These are phyloP conservation scores for Chlamydomonas incerta DNA, from an alignment of 139 green algal genomes.

Conservation along the genomic window DNA sequence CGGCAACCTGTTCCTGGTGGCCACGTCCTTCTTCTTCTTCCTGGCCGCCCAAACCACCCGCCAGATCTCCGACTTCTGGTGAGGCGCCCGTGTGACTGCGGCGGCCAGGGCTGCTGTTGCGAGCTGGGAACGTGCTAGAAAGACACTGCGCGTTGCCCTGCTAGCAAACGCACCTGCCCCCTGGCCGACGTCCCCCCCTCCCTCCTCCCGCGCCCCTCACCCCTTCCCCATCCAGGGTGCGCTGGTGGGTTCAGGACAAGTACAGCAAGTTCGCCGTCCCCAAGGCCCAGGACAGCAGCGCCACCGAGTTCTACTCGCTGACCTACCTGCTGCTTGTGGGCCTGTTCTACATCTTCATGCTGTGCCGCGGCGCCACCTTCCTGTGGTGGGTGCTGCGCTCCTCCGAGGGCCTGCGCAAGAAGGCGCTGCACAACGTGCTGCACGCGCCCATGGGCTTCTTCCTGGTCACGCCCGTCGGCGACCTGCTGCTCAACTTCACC, in stretches of 20 bases:
- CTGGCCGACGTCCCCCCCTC: too few species aligned
- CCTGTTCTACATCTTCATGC: slow-evolving; percentile 62
- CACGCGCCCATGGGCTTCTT: slow-evolving; percentile 76
- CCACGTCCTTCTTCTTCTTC: slow-evolving; percentile 62
- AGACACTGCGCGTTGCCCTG: too few species aligned
- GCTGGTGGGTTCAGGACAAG: slow-evolving; percentile 42
- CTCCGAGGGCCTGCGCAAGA: slow-evolving; percentile 35
- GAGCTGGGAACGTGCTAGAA: too few species aligned
- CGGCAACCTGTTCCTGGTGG: slow-evolving; percentile 46
- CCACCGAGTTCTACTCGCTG: slow-evolving; percentile 56
- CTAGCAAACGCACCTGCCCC: too few species aligned
- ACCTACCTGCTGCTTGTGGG: slow-evolving; percentile 57
- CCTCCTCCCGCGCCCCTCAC: too few species aligned
- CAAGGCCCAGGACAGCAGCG: not conserved
- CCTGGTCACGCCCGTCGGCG: slow-evolving; percentile 70
- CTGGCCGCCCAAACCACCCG: slow-evolving; percentile 60
- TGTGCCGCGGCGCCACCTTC: slow-evolving; percentile 64
- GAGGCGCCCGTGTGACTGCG: too few species aligned
- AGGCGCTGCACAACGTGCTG: slow-evolving; percentile 49
- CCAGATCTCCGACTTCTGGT: slow-evolving; percentile 42
- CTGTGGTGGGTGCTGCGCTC: slow-evolving; percentile 56
- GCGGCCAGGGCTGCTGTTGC: too few species aligned
- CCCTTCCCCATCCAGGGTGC: not conserved
- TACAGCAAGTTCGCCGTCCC: slow-evolving; percentile 9
- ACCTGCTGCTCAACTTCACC: slow-evolving; percentile 75